A percentile compares a stretch with the other conserved stretches of the same genome.
phyloP scores from a whole-genome alignment of 2,329 filamentous ascomycete species.

The Macroventuria anomochaeta region DNA sequence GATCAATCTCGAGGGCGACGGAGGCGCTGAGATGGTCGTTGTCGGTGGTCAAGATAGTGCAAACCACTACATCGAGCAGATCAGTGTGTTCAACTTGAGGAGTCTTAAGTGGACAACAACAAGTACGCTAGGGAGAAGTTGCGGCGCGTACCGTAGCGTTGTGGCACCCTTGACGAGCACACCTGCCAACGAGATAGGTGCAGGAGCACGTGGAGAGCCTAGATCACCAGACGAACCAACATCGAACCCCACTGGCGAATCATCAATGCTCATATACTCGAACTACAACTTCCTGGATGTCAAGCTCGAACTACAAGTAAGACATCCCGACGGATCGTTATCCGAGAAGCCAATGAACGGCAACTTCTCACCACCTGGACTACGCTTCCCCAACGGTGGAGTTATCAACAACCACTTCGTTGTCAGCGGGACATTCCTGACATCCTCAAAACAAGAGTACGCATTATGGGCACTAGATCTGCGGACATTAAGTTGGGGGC shows the following conservation, averaged over 20 bases:
- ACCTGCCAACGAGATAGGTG: constrained; percentile 70
- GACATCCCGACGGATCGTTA: constrained; percentile 81
- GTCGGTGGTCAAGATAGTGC: constrained; percentile 94
- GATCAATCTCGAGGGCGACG: constrained; percentile 85
- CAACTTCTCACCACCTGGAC: constrained; percentile 83
- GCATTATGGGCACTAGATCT: constrained; percentile 94
- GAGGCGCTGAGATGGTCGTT: constrained; percentile 95
- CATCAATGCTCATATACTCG: constrained; percentile 92
- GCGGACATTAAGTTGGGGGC: constrained; percentile 86
- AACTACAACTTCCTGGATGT: constrained; percentile 99
- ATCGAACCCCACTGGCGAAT: constrained; percentile 51
- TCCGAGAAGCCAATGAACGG: constrained; percentile 89
- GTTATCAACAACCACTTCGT: constrained; percentile 97
- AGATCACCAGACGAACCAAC: constrained; percentile 39
- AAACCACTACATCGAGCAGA: constrained; percentile 99
- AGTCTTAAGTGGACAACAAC: constrained; percentile 96
- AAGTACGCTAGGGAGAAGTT: constrained; percentile 84
- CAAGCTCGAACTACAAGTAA: constrained; percentile 90
- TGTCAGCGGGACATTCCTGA: constrained; percentile 95
- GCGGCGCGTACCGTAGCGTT: constrained; percentile 94
- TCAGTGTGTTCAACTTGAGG: constrained; percentile 95
- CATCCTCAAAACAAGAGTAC: constrained; percentile 97
- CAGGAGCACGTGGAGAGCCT: constrained; percentile 56
- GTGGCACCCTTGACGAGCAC: constrained; percentile 80
- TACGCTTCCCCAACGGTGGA: constrained; percentile 94